These are phyloP conservation scores for Gossypium bickii DNA, from an alignment of 345 rosid species.

Conservation along the genomic window DNA sequence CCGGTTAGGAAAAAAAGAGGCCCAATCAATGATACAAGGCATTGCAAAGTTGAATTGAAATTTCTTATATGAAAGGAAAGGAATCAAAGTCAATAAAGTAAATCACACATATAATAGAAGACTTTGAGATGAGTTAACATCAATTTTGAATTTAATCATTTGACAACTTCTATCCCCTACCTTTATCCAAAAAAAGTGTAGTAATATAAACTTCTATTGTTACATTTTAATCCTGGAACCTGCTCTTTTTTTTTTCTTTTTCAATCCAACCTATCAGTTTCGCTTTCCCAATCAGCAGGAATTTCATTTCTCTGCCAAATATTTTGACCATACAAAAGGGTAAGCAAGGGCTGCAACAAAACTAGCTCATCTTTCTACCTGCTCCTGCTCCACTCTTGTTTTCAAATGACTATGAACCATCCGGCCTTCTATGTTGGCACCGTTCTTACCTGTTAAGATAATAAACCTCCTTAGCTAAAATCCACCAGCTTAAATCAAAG, in stretches of 20 bases:
- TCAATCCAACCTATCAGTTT: no score
- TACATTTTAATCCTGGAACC: not conserved
- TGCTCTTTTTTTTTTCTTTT: not conserved
- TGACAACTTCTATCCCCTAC: no score
- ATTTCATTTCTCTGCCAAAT: not conserved
- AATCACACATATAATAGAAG: no score
- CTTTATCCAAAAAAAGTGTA: not conserved
- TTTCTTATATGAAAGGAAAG: not conserved
- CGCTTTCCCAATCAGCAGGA: not conserved
- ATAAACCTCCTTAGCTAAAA: not conserved
- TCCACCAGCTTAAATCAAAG: conserved; percentile 17
- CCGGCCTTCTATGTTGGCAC: conserved; percentile 12
- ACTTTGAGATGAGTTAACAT: no score
- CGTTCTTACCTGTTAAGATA: conserved; percentile 13
- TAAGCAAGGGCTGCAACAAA: not conserved
- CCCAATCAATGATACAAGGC: not conserved
- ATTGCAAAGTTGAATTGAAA: not conserved
- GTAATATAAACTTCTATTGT: not conserved
- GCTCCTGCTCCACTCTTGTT: not conserved
- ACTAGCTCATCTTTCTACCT: not conserved
- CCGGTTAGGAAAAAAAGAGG: no score
- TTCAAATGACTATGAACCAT: not conserved
- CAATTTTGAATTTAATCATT: no score
- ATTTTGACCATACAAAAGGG: not conserved
- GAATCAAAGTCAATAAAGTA: no score